A percentile compares a stretch with the other conserved stretches of the same genome.
These are phyloP conservation scores for Diplocarpon rosae DNA, from an alignment of 2,329 filamentous ascomycete species.

Conservation along the genomic window DNA sequence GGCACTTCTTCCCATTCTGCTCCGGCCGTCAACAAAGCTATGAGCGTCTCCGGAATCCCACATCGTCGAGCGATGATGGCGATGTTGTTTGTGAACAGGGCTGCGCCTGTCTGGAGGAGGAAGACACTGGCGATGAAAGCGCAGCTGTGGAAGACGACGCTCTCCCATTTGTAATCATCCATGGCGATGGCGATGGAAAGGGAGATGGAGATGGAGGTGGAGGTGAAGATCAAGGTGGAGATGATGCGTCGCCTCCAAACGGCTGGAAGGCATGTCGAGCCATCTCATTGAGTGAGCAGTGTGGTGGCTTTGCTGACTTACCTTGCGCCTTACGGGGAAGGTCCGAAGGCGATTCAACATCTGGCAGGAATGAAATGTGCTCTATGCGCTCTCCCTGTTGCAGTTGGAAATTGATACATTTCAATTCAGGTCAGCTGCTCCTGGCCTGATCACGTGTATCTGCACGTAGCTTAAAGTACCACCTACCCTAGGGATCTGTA, in stretches of 20 bases:
- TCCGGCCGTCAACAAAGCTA: constrained; percentile 40
- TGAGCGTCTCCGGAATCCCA: constrained; percentile 34
- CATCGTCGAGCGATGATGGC: constrained; percentile 34
- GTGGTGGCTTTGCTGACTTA: too few species aligned
- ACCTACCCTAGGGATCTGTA: too few species aligned
- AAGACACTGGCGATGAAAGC: constrained; percentile 35
- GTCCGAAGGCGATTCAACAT: too few species aligned
- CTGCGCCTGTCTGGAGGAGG: constrained; percentile 38
- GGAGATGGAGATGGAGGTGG: too few species aligned
- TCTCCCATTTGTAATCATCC: constrained; percentile 9
- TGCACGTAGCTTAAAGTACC: too few species aligned
- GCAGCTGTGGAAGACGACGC: constrained; percentile 29
- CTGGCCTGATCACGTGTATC: too few species aligned
- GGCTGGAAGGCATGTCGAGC: background rate
- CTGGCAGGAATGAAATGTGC: too few species aligned
- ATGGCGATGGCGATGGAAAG: background rate
- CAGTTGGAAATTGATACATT: too few species aligned
- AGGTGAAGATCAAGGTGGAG: too few species aligned
- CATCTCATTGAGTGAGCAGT: too few species aligned
- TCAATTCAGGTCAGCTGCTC: too few species aligned
- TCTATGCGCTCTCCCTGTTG: too few species aligned
- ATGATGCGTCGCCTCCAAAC: background rate
- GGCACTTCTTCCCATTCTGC: constrained; percentile 43
- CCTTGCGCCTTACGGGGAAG: background rate
- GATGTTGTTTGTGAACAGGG: constrained; percentile 40